phyloP scores from a whole-genome alignment of 164 flowering plant species.

The Tinospora cordifolia region DNA sequence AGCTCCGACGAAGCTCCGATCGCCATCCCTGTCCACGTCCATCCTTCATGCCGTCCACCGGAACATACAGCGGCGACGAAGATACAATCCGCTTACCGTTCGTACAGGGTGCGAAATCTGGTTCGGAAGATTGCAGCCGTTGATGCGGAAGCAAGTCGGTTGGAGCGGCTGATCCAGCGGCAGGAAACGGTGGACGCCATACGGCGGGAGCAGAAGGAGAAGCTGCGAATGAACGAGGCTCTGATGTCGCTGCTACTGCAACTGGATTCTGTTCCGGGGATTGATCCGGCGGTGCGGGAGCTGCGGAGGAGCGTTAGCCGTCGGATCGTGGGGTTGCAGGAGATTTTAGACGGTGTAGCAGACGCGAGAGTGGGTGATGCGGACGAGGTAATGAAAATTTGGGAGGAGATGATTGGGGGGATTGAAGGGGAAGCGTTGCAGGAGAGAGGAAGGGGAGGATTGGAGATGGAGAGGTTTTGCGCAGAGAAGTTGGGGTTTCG shows the following conservation, averaged over 20 bases:
- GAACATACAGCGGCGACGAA: slow-evolving; percentile 40
- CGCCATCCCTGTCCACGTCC: slow-evolving; percentile 20
- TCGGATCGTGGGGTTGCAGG: slow-evolving; percentile 77
- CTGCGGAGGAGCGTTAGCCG: slow-evolving; percentile 65
- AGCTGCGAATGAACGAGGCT: slow-evolving; percentile 61
- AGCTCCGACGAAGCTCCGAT: slow-evolving; percentile 13
- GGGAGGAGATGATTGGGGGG: slow-evolving; percentile 48
- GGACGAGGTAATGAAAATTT: slow-evolving; percentile 29
- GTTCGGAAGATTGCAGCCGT: slow-evolving; percentile 43
- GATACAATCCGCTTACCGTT: slow-evolving; percentile 69
- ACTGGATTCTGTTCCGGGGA: slow-evolving; percentile 73
- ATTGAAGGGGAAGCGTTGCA: slow-evolving; percentile 41
- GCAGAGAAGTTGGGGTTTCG: slow-evolving; percentile 63
- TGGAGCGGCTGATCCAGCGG: slow-evolving; percentile 49
- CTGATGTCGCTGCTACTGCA: slow-evolving; percentile 61
- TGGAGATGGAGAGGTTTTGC: slow-evolving; percentile 66
- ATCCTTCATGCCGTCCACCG: slow-evolving; percentile 4
- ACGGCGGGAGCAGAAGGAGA: slow-evolving; percentile 46
- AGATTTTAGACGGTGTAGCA: slow-evolving; percentile 60
- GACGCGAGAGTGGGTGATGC: slow-evolving; percentile 22
- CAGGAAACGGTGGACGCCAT: slow-evolving; percentile 86
- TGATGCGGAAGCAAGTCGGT: slow-evolving; percentile 35
- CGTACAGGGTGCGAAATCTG: slow-evolving; percentile 43
- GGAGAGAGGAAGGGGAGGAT: slow-evolving; percentile 43
- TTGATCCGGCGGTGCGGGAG: slow-evolving; percentile 59